Conservation (phyloP, 2,329 filamentous ascomycete genomes). For the Pseudogymnoascus sp. region DNA sequence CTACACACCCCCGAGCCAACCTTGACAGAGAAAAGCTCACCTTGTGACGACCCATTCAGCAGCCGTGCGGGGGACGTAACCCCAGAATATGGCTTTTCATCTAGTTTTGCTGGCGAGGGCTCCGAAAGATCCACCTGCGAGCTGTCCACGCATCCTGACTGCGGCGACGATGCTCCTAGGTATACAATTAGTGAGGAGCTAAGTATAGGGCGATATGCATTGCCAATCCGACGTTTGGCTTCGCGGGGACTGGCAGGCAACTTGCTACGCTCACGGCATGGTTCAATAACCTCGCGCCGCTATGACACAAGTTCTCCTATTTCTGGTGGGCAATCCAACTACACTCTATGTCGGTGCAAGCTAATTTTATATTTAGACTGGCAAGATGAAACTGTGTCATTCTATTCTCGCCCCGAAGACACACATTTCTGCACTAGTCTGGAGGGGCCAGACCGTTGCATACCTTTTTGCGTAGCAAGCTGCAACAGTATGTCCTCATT, state of each 20-base stretch:
- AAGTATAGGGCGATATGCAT: background rate
- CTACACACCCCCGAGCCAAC: conserved; percentile 17
- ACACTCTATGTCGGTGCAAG: background rate
- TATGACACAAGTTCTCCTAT: conserved; percentile 21
- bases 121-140: conserved; percentile 13
- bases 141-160: background rate
- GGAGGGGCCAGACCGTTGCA: conserved; percentile 18
- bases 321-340: conserved; percentile 20
- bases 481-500: conserved; percentile 49
- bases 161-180: background rate
- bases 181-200: background rate
- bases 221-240: background rate
- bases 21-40: background rate
- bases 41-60: background rate
- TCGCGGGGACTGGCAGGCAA: background rate
- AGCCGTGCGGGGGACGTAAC: background rate
- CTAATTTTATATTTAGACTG: conserved; percentile 20
- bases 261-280: background rate
- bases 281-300: conserved; percentile 12
- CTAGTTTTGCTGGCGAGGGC: background rate
- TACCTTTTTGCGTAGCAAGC: conserved; percentile 58
- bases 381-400: conserved; percentile 25
- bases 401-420: conserved; percentile 25
- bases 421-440: conserved; percentile 23
- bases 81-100: background rate